These are phyloP conservation scores for Haplographium delicatum DNA, from an alignment of 495 filamentous ascomycete species.

Conservation along the genomic window DNA sequence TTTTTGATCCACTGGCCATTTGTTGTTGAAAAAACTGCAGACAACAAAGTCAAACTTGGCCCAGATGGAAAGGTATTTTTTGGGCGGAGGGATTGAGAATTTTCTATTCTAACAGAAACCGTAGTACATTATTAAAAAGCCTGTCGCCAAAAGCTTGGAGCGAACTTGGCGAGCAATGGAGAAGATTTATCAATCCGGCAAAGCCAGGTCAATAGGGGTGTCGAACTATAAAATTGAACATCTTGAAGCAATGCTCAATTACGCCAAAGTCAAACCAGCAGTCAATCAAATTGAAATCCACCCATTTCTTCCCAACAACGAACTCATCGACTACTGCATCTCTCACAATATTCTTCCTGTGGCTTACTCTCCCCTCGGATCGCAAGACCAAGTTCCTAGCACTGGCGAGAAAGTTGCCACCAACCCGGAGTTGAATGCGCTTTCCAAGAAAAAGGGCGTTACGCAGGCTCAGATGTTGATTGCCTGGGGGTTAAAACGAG, in stretches of 20 bases:
- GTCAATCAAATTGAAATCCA: conserved; percentile 92
- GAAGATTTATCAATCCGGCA: conserved; percentile 48
- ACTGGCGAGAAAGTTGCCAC: conserved; percentile 61
- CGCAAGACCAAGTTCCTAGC: conserved; percentile 60
- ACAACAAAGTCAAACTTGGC: conserved; percentile 48
- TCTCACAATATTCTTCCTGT: conserved; percentile 41
- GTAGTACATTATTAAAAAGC: conserved; percentile 30
- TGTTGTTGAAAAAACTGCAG: conserved; percentile 49
- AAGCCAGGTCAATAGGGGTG: conserved; percentile 34
- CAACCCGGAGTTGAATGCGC: conserved; percentile 43
- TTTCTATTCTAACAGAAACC: too few species aligned
- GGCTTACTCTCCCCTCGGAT: conserved; percentile 51
- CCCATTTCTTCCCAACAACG: conserved; percentile 51
- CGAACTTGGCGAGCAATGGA: conserved; percentile 50
- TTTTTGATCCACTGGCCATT: conserved; percentile 42
- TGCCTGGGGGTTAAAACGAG: conserved; percentile 46
- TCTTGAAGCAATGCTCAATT: conserved; percentile 52
- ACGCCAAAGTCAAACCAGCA: conserved; percentile 56
- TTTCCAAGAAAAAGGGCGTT: conserved; percentile 37
- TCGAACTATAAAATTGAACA: conserved; percentile 47
- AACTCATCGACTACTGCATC: conserved; percentile 27
- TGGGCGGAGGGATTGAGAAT: too few species aligned
- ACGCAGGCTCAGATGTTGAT: conserved; percentile 37
- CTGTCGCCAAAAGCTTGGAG: conserved; percentile 40
- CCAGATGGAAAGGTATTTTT: conserved; percentile 51